phyloP scores from a whole-genome alignment of 148 eudicot species.

The Amaranthus hypochondriacus region DNA sequence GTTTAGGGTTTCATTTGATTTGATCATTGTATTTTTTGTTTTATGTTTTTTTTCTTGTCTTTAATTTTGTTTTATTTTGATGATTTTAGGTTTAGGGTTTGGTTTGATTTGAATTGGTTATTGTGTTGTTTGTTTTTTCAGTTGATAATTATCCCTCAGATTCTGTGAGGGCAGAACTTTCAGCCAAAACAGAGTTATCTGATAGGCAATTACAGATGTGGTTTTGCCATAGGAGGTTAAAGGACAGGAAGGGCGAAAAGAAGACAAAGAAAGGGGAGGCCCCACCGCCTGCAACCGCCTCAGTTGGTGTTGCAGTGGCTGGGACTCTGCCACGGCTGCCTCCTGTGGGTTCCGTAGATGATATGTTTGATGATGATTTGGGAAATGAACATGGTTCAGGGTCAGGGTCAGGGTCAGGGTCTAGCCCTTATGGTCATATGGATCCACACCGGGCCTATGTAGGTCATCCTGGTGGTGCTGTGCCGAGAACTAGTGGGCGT shows the following conservation, averaged over 20 bases:
- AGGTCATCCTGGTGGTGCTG: constrained; percentile 45
- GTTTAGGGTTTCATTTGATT: background rate
- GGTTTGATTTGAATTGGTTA: background rate
- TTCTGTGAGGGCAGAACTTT: constrained; percentile 65
- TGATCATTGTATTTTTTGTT: background rate
- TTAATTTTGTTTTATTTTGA: constrained; percentile 2
- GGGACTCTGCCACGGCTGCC: constrained; percentile 20
- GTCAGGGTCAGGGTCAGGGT: constrained; percentile 38
- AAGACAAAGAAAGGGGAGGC: constrained; percentile 38
- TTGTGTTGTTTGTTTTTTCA: constrained; percentile 17
- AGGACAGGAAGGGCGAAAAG: constrained; percentile 59
- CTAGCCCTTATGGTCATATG: constrained; percentile 45
- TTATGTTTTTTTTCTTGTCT: background rate
- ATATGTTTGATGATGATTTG: constrained; percentile 35
- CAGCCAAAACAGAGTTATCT: constrained; percentile 62
- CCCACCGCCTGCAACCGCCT: constrained; percentile 28
- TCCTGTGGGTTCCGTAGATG: constrained; percentile 34
- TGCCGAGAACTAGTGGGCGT: constrained; percentile 45
- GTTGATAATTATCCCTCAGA: constrained; percentile 77
- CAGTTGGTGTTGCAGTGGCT: constrained; percentile 21
- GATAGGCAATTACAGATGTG: constrained; percentile 97
- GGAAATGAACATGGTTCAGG: constrained; percentile 44
- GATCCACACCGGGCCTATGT: constrained; percentile 39
- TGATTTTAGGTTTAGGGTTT: background rate
- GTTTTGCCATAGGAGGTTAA: constrained; percentile 92